phyloP scores from a whole-genome alignment of 495 filamentous ascomycete species.

The Niebla homalea region DNA sequence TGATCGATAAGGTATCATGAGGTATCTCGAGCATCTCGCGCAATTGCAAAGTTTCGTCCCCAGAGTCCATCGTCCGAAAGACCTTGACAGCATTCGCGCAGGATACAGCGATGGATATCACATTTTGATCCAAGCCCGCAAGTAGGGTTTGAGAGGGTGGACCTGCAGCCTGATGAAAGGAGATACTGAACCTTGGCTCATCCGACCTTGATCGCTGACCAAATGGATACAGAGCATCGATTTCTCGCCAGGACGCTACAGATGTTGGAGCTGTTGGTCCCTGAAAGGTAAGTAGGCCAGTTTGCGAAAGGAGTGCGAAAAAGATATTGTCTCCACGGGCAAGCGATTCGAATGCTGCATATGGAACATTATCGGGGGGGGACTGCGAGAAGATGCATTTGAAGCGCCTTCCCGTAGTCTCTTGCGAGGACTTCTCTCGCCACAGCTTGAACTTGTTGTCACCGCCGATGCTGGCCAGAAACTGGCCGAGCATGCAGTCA shows the following conservation, averaged over 20 bases:
- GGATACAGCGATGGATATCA: slow-evolving; percentile 66
- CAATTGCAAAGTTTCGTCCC: slow-evolving; percentile 48
- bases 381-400: slow-evolving; percentile 44
- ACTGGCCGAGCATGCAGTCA: slow-evolving; percentile 46
- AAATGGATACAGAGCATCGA: slow-evolving; percentile 59
- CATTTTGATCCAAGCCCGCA: slow-evolving; percentile 62
- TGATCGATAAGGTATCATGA: slow-evolving; percentile 54
- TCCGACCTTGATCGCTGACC: slow-evolving; percentile 50
- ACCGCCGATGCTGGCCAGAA: slow-evolving; percentile 60
- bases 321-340: slow-evolving; percentile 62
- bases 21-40: slow-evolving; percentile 64
- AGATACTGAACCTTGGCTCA: slow-evolving; percentile 73
- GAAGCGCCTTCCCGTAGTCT: slow-evolving; percentile 64
- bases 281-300: slow-evolving; percentile 64
- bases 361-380: slow-evolving; percentile 45
- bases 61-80: slow-evolving; percentile 48
- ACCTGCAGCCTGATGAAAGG: slow-evolving; percentile 71
- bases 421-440: slow-evolving; percentile 72
- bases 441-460: slow-evolving; percentile 82
- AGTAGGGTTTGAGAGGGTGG: slow-evolving; percentile 62
- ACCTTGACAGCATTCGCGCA: slow-evolving; percentile 69
- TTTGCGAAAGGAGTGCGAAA: slow-evolving; percentile 68
- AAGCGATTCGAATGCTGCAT: slow-evolving; percentile 70
- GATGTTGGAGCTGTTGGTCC: slow-evolving; percentile 82
- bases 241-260: slow-evolving; percentile 55